Evolutionary conservation across 2,329 filamentous ascomycete species (phyloP).

Genomic region (Aspergillus ibericus): DNA sequence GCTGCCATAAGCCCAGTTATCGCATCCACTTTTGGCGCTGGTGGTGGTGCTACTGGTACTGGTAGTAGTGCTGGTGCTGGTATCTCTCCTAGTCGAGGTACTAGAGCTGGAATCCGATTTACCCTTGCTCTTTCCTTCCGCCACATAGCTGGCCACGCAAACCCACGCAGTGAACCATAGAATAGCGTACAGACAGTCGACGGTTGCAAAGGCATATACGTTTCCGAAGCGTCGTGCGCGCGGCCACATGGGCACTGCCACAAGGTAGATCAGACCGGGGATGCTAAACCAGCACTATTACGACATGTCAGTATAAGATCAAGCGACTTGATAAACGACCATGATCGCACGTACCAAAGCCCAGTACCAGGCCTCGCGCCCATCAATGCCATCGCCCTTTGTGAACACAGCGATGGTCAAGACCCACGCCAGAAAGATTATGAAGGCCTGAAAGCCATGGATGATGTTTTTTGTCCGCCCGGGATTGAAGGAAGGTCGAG

Average conservation of each 20-base stretch:
- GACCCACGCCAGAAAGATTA: slow-evolving; percentile 60
- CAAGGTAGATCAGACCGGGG: slow-evolving; percentile 60
- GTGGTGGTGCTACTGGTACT: slow-evolving; percentile 36
- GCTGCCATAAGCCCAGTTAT: slow-evolving; percentile 56
- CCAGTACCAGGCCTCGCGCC: slow-evolving; percentile 58
- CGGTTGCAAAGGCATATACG: slow-evolving; percentile 58
- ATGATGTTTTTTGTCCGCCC: slow-evolving; percentile 58
- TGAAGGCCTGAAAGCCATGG: slow-evolving; percentile 55
- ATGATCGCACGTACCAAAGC: slow-evolving; percentile 50
- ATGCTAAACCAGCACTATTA: slow-evolving; percentile 60
- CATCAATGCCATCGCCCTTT: slow-evolving; percentile 54
- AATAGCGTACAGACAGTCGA: slow-evolving; percentile 56
- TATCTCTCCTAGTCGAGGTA: slow-evolving; percentile 15
- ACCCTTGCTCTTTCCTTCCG: slow-evolving; percentile 54
- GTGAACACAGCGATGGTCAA: slow-evolving; percentile 60
- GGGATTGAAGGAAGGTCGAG: slow-evolving; percentile 43
- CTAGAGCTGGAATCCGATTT: slow-evolving; percentile 34
- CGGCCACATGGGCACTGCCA: slow-evolving; percentile 61
- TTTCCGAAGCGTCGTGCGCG: slow-evolving; percentile 60
- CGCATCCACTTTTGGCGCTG: slow-evolving; percentile 49
- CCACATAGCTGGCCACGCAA: slow-evolving; percentile 57
- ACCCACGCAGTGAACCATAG: slow-evolving; percentile 63
- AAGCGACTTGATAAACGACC: neutral
- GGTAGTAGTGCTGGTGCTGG: slow-evolving; percentile 36
- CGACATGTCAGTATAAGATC: neutral